These are phyloP conservation scores for Dryas drummondii DNA, from an alignment of 306 rosid genomes.

Conservation along the genomic window DNA sequence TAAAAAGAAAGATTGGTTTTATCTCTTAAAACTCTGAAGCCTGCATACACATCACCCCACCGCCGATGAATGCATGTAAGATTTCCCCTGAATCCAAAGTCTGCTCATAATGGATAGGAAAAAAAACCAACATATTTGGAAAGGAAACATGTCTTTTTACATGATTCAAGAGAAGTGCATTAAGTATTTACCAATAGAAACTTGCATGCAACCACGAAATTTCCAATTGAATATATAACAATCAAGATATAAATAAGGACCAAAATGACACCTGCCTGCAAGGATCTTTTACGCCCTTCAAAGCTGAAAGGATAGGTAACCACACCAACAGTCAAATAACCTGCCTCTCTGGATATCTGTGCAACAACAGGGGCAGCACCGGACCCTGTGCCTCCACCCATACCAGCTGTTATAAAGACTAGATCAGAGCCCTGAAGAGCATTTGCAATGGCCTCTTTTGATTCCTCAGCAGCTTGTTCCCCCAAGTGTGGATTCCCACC, in stretches of 20 bases:
- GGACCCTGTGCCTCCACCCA: conserved; percentile 99
- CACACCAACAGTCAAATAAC: conserved; percentile 95
- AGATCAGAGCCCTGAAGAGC: conserved; percentile 96
- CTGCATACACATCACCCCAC: neutral
- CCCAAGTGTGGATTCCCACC: conserved; percentile 99
- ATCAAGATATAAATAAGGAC: conserved; percentile 16
- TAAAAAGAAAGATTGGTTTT: neutral
- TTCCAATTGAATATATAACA: neutral
- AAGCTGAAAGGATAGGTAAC: conserved; percentile 95
- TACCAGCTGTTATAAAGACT: conserved; percentile 95
- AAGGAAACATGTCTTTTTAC: neutral
- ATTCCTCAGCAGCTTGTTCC: conserved; percentile 98
- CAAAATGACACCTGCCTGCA: conserved; percentile 77
- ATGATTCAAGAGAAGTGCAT: neutral
- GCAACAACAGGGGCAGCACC: conserved; percentile 99
- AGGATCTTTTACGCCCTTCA: conserved; percentile 96
- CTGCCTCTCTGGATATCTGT: conserved; percentile 90
- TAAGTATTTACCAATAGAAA: neutral
- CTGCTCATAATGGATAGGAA: neutral
- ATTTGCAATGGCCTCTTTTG: conserved; percentile 77
- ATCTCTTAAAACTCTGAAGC: neutral
- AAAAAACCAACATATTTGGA: neutral
- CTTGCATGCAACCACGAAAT: neutral
- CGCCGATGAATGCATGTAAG: neutral
- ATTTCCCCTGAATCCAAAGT: neutral